Evolutionary conservation across 768 basidiomycete genomes (phyloP), one percentile per base, ranked within the genome.

Genomic region (Agaricus subrufescens): DNA sequence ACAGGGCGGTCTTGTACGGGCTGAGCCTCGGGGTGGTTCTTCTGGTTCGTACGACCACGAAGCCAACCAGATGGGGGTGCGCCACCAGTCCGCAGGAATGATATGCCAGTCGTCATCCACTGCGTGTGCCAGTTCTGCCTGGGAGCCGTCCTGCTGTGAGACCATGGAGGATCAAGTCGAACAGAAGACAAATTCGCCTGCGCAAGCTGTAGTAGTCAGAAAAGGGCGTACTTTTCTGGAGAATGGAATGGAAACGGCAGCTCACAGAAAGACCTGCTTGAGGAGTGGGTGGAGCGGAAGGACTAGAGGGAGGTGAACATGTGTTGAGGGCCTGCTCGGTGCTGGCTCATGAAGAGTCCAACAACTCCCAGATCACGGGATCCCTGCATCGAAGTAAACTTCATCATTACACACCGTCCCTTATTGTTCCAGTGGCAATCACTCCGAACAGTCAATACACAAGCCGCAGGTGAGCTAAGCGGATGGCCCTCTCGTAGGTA

Each of bases 71-170:
- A 70, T 75, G 49, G 71, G 63, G 34, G 72, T 77, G 56, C 65
- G 67, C 76, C 76, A 76, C 74, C 74, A 72, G 59, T 74, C 64
- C 50, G 59, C 47, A 8, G 68, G 58, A 50, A 77, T 62, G 59
- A 72, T 66, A 62, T 75, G 69, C 75, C 77, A 75, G 56, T 69
- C 74, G 48, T 71, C 66, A 57, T 73, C 73, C 60, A 65, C 69
- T 50, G 62, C 60, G 50, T 59, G 60, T 46, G 59, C 64, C 50
- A 67, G 48, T 15, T 50, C 40, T 14, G 44, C 40, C 42, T 44
- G 48, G 42, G 14, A 25, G 15, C 29, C 34, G 29, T 19, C 44
- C 34, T 12, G 30, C 27, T 50, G 55, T 30, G 49, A 37, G n/a
- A 49, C 29, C 55, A 56, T 56, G 15, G 47, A 50, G 34, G 38